Conservation (phyloP, 164 flowering plant genomes). For the grape (Vitis vinifera) region ASM3070453v1 NC_081823.1:7316501-7317000, state of each 20-base stretch:
- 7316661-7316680: conserved; percentile 66
- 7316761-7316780: conserved; percentile 20
- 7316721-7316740: conserved; percentile 82
- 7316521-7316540: conserved; percentile 89
- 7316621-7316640: conserved; percentile 88
- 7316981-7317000: no score
- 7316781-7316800: no score
- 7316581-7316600: conserved; percentile 69
- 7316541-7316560: conserved; percentile 77
- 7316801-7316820: no score
- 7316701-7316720: conserved; percentile 79
- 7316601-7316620: conserved; percentile 66
- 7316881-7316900: no score
- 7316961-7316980: no score
- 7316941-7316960: no score
- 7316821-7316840: no score
- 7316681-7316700: conserved; percentile 90
- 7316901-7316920: no score
- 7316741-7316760: conserved; percentile 54
- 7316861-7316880: no score
- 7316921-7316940: no score
- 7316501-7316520: conserved; percentile 66
- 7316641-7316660: conserved; percentile 63
- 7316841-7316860: no score
- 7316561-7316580: conserved; percentile 76